Evolutionary conservation across 1,139 yeast species (phyloP).

Genomic region (Waltiozyma sp.): DNA sequence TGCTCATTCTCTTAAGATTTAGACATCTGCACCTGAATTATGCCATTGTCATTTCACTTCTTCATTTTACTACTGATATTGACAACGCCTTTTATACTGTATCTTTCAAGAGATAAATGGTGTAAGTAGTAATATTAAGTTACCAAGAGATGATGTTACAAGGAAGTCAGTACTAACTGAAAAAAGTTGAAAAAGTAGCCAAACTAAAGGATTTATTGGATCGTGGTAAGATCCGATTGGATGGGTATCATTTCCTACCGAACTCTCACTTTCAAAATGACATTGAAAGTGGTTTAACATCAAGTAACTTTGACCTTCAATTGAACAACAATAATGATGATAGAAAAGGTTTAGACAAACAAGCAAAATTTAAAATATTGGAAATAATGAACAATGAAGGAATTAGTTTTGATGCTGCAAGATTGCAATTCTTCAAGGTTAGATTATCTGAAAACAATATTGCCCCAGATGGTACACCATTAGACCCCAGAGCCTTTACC

Average conservation of each 20-base stretch:
- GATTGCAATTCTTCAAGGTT: constrained; percentile 38
- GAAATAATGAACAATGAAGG: constrained; percentile 41
- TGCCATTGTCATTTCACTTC: neutral
- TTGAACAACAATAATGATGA: constrained; percentile 40
- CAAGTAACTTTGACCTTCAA: constrained; percentile 45
- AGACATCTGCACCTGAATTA: too few species aligned
- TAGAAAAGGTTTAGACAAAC: constrained; percentile 50
- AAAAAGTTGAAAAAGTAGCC: constrained; percentile 7
- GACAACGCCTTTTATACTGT: constrained; percentile 3
- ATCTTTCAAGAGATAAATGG: constrained; percentile 16
- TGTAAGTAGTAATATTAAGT: constrained; percentile 5
- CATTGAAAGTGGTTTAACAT: constrained; percentile 53
- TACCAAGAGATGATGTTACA: neutral
- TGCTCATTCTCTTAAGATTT: too few species aligned
- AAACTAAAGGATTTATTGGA: constrained; percentile 11
- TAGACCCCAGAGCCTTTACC: constrained; percentile 39
- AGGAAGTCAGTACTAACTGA: constrained; percentile 1
- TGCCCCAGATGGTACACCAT: constrained; percentile 38
- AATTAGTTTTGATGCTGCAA: constrained; percentile 60
- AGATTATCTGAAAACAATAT: constrained; percentile 43
- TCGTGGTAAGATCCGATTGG: constrained; percentile 10
- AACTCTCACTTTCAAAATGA: constrained; percentile 42
- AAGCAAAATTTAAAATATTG: constrained; percentile 40
- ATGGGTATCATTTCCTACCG: constrained; percentile 11
- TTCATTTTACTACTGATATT: neutral